Evolutionary conservation across 306 rosid genomes (phyloP), one percentile per base, ranked within the genome.

Genomic region (Inga laurina): DNA sequence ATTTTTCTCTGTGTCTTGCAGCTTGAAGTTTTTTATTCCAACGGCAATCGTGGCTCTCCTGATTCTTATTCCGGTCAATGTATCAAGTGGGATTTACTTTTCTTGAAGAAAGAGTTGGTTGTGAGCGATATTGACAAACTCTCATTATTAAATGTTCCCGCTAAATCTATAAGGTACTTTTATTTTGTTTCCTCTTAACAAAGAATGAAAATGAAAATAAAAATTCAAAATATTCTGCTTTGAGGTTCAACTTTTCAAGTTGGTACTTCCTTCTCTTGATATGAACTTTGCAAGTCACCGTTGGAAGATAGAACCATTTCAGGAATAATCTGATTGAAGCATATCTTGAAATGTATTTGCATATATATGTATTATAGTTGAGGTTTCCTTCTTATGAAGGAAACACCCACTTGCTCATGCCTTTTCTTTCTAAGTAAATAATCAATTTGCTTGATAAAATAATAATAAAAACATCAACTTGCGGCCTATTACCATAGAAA

Each of bases 61-160:
- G 77, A 74, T 94, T 72, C 97, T 96, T 76, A 92, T 96, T 75
- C 98, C 98, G 39, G 99, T 96, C 79, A 96, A 96, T 89, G 94
- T 91, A 16, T 96, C 97, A 45, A 92, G 94, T 84, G 99, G 97
- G 77, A 86, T 97, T 74, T 96, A 30, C 84, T 84, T 85, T 96
- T 94, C 94, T 86, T 94, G 13, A 87, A 73, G 90, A 94, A 72
- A 83, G 99, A 96, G 69, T 80, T 96, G 92, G 99, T 96, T 41
- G 84, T 89, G 83, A 94, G 97, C 79, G 90, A 96, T 64, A 96
- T 96, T 10, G 99, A 96, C 85, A 96, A 90, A 88, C 98, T 96
- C 75, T 96, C 99, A 30, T 92, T 96, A 87, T 94, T 97, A 21
- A 96, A 96, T 86, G 99, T 96, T 79, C 91, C 88, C 7, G 87